Base-by-base conservation (phyloP, 2,329 filamentous ascomycete genomes). In the Verticillium zaregamsianum region DNA sequence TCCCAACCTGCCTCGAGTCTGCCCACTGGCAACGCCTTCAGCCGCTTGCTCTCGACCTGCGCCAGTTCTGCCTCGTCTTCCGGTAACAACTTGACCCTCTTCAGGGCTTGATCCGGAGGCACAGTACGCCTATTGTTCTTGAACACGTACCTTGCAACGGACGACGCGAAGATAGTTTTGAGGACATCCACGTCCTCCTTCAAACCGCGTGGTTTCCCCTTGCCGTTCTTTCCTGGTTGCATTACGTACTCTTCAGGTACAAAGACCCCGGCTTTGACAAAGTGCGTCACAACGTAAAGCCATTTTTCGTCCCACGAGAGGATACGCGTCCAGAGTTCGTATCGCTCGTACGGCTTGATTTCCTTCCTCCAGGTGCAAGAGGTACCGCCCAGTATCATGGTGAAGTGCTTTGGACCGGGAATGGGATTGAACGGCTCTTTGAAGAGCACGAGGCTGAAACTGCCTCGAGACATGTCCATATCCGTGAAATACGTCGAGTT, bases 401-500 rank as follows among this genome's bases (percentile, higher is more conserved):
- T 77, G 11, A 85, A 73, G 17, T 73, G 77, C 25, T 80, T 76
- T 68, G 89, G 80, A 1, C 86, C 86, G 0, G 83, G 81, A 20
- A 63, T 45, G 33, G 58, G 63, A 37, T 56, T 58, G 55, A 64
- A 63, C 20, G 58, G 56, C 32, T 60, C 57, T n/a, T 82, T 83
- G 60, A 89, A 79, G 1, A 93, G 77, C 65, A 87, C 85, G 49
- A 87, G 89, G 58, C 96, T 86, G 14, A 95, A 85, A 65, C 96
- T 91, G 0, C 90, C 90, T 61, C 95, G 90, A 32, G 89, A 87
- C 62, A 94, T 85, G 74, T 96, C 92, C 66, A 96, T 86, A 74
- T 96, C 92, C 66, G 87, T 81, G 72, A 96, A 96, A 79, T 96
- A 96, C n/a, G 92, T 96, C 68, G 85, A 87, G 78, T 93, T 92